These are phyloP conservation scores for Porphyra umbilicalis DNA, from an alignment of 31 red algal genomes.

Conservation along the genomic window DNA sequence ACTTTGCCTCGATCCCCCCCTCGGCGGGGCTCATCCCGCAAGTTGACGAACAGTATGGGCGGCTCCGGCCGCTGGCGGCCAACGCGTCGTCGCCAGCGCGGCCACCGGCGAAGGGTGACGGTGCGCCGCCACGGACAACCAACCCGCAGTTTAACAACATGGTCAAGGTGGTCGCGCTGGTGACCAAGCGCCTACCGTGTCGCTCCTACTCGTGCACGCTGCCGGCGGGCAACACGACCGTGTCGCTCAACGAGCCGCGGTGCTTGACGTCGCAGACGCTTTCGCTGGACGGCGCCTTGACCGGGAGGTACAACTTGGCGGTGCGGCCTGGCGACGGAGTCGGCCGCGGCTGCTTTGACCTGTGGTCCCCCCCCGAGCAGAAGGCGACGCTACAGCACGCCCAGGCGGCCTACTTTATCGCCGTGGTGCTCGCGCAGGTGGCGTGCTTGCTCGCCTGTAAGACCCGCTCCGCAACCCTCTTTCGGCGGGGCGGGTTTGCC, in stretches of 20 bases:
- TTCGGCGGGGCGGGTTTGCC: conserved; percentile 39
- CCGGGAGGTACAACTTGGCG: conserved; percentile 7
- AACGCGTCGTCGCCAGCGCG: background rate
- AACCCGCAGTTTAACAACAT: conserved; percentile 46
- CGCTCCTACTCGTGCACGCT: conserved; percentile 19
- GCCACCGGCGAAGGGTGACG: background rate
- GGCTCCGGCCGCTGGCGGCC: conserved; percentile 1
- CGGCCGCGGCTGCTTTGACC: conserved; percentile 41
- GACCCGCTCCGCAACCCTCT: conserved; percentile 33
- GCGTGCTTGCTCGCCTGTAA: conserved; percentile 46
- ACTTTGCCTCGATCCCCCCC: conserved; percentile 2
- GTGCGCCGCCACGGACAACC: conserved; percentile 2
- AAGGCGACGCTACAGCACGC: conserved; percentile 29
- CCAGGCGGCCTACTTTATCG: conserved; percentile 57
- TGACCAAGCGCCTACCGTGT: conserved; percentile 34
- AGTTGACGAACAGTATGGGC: conserved; percentile 10
- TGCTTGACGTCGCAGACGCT: conserved; percentile 12
- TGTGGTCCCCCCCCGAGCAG: conserved; percentile 55
- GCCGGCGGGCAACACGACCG: background rate
- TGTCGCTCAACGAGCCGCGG: background rate
- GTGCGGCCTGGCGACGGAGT: conserved; percentile 8
- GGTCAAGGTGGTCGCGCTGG: conserved; percentile 63
- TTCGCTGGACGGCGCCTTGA: background rate
- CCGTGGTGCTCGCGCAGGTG: conserved; percentile 48
- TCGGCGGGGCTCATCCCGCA: conserved; percentile 8